These are phyloP conservation scores for Pistacia integerrima DNA, from an alignment of 345 rosid species.

Conservation along the genomic window DNA sequence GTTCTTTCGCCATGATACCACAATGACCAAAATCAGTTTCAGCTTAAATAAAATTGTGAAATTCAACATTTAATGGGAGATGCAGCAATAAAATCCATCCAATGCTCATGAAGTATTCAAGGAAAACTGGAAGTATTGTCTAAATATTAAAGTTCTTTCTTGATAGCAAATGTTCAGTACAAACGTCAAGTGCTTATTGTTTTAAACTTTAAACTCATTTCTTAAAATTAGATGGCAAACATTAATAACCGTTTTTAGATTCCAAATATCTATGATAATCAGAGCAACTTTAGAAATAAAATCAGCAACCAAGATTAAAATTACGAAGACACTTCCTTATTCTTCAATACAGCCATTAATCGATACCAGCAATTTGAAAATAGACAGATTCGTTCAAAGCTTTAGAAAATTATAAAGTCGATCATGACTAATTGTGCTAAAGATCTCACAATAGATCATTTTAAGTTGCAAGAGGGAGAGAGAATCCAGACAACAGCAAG, in stretches of 20 bases:
- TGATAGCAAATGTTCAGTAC: not conserved
- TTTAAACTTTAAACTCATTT: not conserved
- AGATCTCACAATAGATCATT: no score
- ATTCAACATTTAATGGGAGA: not conserved
- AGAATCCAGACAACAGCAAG: no score
- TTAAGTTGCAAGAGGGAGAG: no score
- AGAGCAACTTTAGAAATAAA: not conserved
- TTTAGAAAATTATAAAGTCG: no score
- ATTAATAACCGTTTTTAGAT: not conserved
- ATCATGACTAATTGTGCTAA: no score
- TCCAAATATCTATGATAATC: not conserved
- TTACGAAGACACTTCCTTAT: not conserved
- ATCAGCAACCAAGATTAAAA: not conserved
- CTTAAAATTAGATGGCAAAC: not conserved
- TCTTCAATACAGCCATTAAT: not conserved
- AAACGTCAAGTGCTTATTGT: not conserved
- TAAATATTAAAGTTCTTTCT: no score
- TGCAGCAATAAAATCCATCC: not conserved
- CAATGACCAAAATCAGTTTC: not conserved
- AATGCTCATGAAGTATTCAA: not conserved
- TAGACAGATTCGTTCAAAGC: no score
- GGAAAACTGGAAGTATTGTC: no score
- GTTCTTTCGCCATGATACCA: not conserved
- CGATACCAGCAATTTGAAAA: no score
- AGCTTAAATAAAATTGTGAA: not conserved